phyloP scores from a whole-genome alignment of 2,329 filamentous ascomycete genomes.

The Myriosclerotinia scirpicola region DNA sequence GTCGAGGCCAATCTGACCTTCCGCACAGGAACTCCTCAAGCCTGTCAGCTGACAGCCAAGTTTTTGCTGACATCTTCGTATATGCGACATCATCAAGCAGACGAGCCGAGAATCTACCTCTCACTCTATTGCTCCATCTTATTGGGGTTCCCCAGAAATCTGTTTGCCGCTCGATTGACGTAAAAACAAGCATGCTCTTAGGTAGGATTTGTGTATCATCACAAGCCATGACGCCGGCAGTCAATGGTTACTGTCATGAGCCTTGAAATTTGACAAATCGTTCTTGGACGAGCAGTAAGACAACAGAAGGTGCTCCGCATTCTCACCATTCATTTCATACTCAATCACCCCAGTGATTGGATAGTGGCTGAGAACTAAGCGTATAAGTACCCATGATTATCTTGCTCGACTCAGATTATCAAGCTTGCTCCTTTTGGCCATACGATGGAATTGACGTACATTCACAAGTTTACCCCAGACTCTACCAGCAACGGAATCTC shows the following conservation, averaged over 20 bases:
- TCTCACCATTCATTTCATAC: background rate
- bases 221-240: background rate
- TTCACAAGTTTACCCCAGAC: background rate
- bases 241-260: background rate
- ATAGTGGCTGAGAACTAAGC: background rate
- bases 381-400: background rate
- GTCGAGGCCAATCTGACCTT: background rate
- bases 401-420: background rate
- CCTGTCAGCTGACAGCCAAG: slow-evolving; percentile 7
- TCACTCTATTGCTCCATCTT: background rate
- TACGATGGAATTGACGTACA: background rate
- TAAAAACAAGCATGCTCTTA: background rate
- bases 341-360: background rate
- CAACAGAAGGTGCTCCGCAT: background rate
- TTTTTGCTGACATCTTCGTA: background rate
- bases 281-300: background rate
- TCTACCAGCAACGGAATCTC: background rate
- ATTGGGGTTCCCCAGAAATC: background rate
- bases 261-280: background rate
- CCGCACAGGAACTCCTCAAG: background rate
- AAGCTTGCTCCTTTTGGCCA: slow-evolving; percentile 3
- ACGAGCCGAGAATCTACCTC: background rate
- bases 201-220: background rate
- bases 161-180: background rate
- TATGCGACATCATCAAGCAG: slow-evolving; percentile 2